Base-by-base conservation (phyloP, 2,329 filamentous ascomycete genomes). In the Aspergillus flavus region DNA sequence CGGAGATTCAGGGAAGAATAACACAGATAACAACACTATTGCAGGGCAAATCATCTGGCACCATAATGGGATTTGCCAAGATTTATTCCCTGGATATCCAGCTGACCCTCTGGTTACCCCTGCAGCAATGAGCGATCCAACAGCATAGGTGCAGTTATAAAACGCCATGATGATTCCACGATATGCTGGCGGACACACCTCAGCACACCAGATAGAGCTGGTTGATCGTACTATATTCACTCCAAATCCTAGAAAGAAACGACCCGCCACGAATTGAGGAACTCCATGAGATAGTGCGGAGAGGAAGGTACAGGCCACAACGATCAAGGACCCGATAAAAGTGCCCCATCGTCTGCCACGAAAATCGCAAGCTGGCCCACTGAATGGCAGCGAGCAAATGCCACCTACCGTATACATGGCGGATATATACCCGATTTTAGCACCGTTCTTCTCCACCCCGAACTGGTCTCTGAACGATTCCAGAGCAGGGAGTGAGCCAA, bases 131-230 rank as follows among this genome's bases (percentile, higher is more conserved):
- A 88, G 87, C 2, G 74, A 71, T n/a, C 76, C 87, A 16, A 81
- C 75, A 65, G 79, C 81, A 79, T 80, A 83, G 65, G 81, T 81
- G 4, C 78, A 79, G 67, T 85, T 85, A 72, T 81, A 86, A 66
- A 89, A 82, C 48, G 86, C 88, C 0, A 87, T 88, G 67, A 88
- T 79, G 26, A 87, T 80, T 46, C 86, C 87, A 64, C 88, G 83
- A 73, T 86, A 87, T 2, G 84, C 83, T 0, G 88, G 88, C 69
- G 90, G 88, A 1, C 86, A 82, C 61, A 88, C 81, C 72, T 91
- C 88, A 52, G 87, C 84, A 19, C 85, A 84, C 71, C 89, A 89
- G n/a, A 86, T 84, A 1, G 88, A 88, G 1, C 85, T 87, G 6
- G 87, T 86, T 3, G 85, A 83, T 6, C 84, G 83, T 4, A 85